A percentile compares a stretch with the other conserved stretches of the same genome.
These are phyloP conservation scores for Alternaria angustiovoidea DNA, from an alignment of 2,329 filamentous ascomycete species.

Conservation along the genomic window DNA sequence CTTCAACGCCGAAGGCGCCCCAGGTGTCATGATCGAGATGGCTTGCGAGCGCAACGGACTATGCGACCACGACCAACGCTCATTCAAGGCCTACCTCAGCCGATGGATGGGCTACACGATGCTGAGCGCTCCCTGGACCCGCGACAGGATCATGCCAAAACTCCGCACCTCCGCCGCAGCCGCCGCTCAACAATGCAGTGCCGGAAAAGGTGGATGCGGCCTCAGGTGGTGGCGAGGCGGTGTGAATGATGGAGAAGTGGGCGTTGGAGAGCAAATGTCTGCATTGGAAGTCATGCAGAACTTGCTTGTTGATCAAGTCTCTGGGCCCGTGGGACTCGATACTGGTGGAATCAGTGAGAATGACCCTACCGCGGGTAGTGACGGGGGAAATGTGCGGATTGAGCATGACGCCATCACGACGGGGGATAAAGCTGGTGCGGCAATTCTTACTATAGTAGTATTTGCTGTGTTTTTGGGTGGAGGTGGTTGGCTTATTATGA, in stretches of 20 bases:
- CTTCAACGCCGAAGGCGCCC: slow-evolving; percentile 54
- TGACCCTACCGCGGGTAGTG: slow-evolving; percentile 52
- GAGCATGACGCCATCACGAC: slow-evolving; percentile 55
- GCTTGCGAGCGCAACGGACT: slow-evolving; percentile 55
- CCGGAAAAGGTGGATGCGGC: slow-evolving; percentile 58
- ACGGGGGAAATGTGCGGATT: slow-evolving; percentile 34
- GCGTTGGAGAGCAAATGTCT: slow-evolving; percentile 67
- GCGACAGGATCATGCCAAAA: slow-evolving; percentile 57
- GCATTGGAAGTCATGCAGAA: slow-evolving; percentile 63
- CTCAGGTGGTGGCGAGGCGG: slow-evolving; percentile 52
- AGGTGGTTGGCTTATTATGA: slow-evolving; percentile 58
- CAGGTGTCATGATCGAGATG: slow-evolving; percentile 55
- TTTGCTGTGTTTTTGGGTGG: slow-evolving; percentile 63
- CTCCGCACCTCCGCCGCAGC: slow-evolving; percentile 62
- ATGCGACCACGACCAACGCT: slow-evolving; percentile 57
- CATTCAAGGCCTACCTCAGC: slow-evolving; percentile 54
- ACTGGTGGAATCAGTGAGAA: slow-evolving; percentile 62
- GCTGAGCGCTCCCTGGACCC: slow-evolving; percentile 48
- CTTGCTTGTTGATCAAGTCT: slow-evolving; percentile 49
- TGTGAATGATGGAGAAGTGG: slow-evolving; percentile 57
- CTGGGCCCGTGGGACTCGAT: slow-evolving; percentile 54
- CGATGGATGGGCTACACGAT: slow-evolving; percentile 53
- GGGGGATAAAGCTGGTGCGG: slow-evolving; percentile 72
- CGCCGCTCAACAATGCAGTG: slow-evolving; percentile 63
- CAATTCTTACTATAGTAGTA: slow-evolving; percentile 67